Conservation (phyloP, 768 basidiomycete species). For the Auricularia sp. region DNA sequence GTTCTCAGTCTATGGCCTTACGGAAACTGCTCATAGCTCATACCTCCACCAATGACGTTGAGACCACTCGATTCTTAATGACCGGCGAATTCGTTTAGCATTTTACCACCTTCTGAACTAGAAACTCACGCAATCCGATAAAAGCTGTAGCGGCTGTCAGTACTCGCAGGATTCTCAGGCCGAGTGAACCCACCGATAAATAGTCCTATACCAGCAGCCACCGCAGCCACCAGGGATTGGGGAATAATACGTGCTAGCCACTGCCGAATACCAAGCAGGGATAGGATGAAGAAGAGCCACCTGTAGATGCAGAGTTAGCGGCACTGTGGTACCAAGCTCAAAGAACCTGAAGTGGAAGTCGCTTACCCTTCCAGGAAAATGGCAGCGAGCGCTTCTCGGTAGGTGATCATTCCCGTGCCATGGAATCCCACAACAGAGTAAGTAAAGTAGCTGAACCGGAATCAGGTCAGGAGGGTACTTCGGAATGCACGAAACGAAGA, state of each 20-base stretch:
- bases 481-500: conserved; percentile 17
- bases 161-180: not conserved
- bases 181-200: conserved; percentile 56
- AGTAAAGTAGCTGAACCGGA: conserved; percentile 47
- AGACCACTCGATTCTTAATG: conserved; percentile 47
- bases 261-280: conserved; percentile 74
- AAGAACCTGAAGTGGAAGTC: not conserved
- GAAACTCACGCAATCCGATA: conserved; percentile 54
- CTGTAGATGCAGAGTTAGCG: conserved; percentile 22
- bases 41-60: conserved; percentile 58
- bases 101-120: not conserved
- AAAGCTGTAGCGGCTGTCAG: conserved; percentile 23
- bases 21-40: not conserved
- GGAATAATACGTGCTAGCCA: conserved; percentile 87
- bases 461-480: not conserved
- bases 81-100: not conserved
- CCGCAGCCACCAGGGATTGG: conserved; percentile 72
- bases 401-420: conserved; percentile 57
- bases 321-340: too few relatives aligned
- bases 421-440: conserved; percentile 84
- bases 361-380: conserved; percentile 80
- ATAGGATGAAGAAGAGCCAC: conserved; percentile 74
- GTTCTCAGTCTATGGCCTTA: not conserved
- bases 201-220: conserved; percentile 78
- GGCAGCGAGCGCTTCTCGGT: conserved; percentile 71